Evolutionary conservation across 306 rosid genomes (phyloP), one percentile per base, ranked within the genome.

Genomic region (Casuarina glauca): DNA sequence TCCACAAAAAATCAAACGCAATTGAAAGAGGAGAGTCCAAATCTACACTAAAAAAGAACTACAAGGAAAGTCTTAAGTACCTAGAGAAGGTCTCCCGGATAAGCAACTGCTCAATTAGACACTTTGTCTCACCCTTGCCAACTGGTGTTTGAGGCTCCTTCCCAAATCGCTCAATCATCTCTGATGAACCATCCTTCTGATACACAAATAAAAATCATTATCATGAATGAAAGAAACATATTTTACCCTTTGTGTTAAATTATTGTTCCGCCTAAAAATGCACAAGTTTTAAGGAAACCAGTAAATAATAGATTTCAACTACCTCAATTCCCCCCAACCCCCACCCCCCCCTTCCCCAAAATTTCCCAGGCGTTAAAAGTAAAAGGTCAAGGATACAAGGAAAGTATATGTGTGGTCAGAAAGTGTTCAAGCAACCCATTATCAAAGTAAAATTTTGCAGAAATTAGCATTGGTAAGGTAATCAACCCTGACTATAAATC

Each of bases 11-110:
- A 41, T 8, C 19, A 3, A 11, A 44, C 5, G 58, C 11, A 9
- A 49, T 49, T 0, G 16, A 42, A 5, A 46, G 9, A n/a, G 57
- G 4, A 8, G 42, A 35, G n/a, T 20, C 42, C 48, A 60, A 77
- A 73, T 58, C 69, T 57, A 69, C 72, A 81, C 41, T 70, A 74
- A 17, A 51, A 52, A 45, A 46, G 1, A 70, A 54, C 44, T 9
- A 16, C 38, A 42, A 58, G 16, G 4, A 57, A 66, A 80, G 61
- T 81, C 50, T 35, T 73, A 20, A 42, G 71, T 83, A 96, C 99
- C 99, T 91, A 6, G 97, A 88, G 89, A 93, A 96, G 70, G 93
- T 88, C 84, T 91, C 97, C 78, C 84, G 87, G 94, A 82, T 81
- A 62, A 96, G 80, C 70, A 91, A 88, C 84, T 83, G 88, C 79